Conservation (phyloP, 495 filamentous ascomycete species). For the Aspergillus olivimuriae region DNA sequence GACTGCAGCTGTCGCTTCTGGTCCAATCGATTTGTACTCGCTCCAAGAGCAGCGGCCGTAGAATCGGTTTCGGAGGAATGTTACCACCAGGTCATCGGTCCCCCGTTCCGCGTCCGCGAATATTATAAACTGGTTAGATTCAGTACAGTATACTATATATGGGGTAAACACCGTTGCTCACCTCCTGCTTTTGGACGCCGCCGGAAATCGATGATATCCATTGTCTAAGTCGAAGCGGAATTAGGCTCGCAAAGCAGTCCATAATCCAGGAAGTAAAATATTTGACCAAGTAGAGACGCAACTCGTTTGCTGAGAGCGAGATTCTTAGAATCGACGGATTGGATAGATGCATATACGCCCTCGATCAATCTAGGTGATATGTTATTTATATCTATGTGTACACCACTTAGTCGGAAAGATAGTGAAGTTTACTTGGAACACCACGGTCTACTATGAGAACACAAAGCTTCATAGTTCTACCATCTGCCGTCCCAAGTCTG, state of each 20-base stretch:
- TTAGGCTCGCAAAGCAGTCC: constrained; percentile 1
- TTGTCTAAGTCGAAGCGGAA: constrained; percentile 4
- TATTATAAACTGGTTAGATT: constrained; percentile 3
- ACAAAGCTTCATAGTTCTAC: too few relatives aligned
- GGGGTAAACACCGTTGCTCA: constrained; percentile 1
- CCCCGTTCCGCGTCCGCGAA: constrained; percentile 2
- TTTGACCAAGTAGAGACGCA: too few relatives aligned
- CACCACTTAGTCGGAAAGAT: too few relatives aligned
- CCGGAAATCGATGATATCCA: constrained; percentile 2
- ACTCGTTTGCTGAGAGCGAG: too few relatives aligned
- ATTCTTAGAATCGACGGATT: too few relatives aligned
- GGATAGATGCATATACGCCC: too few relatives aligned
- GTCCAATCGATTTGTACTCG: constrained; percentile 6
- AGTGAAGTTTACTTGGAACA: too few relatives aligned
- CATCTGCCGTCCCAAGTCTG: too few relatives aligned
- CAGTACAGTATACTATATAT: background rate
- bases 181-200: constrained; percentile 4
- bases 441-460: too few relatives aligned
- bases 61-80: background rate
- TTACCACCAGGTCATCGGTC: constrained; percentile 4
- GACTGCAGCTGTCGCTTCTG: constrained; percentile 6
- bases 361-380: too few relatives aligned
- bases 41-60: constrained; percentile 2
- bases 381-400: too few relatives aligned
- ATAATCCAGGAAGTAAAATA: constrained; percentile 1